Evolutionary conservation across 352 stramenopile species (phyloP), one percentile per base, ranked within the genome.

Genomic region (Aphanomyces stellatus): DNA sequence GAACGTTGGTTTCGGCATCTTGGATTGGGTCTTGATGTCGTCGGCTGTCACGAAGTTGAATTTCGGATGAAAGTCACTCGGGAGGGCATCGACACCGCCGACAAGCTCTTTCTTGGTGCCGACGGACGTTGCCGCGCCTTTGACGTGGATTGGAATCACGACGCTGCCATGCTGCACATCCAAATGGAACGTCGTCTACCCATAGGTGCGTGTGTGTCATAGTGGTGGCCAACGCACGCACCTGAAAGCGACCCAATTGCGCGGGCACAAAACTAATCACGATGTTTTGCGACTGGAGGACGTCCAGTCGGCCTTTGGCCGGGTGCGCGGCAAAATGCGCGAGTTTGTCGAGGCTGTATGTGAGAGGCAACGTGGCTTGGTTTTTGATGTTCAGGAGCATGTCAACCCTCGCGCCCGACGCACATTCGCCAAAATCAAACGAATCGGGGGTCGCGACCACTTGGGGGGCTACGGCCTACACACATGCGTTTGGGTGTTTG

Each of bases 41-140:
- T 93, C 87, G 0, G 79, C 72, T 4, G 90, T 69, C n/a, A 96
- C 68, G 34, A 97, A 97, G 65, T 97, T 96, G 72, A 88, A 96
- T 67, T 90, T 81, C 3, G 85, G 85, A 6, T 75, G 78, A 61
- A 98, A 97, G 68, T 97, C 87, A 2, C 69, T 74, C 0, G 91
- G 87, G 3, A 96, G 64, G 2, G 87, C 88, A 3, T 87, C 71
- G 0, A 72, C 74, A 0, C 88, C 88, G 5, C 88, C 77, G 3
- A 89, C 71, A 3, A 91, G 70, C 1, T 73, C 60, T 25, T 67
- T 70, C 65, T 53, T 89, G 62, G 0, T 4, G 1, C 82, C 82
- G 4, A 91, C 67, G 0, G 69, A 70, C n/a, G 75, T 76, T 13
- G 88, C 87, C 10, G 77, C 72, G 4, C 89, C 91, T 25, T 80